Conservation (phyloP, 176 grass and related monocot species). For the Lolium perenne region DNA sequence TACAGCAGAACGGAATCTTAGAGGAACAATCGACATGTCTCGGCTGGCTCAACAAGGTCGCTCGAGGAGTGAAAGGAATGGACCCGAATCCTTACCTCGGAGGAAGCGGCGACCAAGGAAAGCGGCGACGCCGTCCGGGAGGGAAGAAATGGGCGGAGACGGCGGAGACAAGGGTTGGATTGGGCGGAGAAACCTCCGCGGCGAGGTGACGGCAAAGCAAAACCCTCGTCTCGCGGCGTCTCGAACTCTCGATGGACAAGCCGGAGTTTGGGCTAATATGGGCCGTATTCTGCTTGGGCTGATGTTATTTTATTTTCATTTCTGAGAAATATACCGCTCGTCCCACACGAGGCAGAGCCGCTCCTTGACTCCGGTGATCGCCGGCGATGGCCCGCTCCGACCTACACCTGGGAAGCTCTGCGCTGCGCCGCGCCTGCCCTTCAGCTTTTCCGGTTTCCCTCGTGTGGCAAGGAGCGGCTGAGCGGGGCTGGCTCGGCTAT, state of each 20-base stretch:
- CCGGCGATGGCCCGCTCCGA: background rate
- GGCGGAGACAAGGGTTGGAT: no score
- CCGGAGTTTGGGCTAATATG: no score
- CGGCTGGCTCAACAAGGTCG: background rate
- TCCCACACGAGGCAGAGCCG: no score
- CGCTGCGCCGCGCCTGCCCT: background rate
- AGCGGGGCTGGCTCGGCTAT: background rate
- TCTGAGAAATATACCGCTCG: no score
- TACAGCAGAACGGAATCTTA: background rate
- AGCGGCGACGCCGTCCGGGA: background rate
- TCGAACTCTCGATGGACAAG: no score
- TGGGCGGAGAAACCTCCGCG: background rate
- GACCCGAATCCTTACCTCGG: background rate
- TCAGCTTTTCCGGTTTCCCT: background rate
- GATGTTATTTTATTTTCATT: no score
- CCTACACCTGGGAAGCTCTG: background rate
- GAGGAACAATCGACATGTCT: background rate
- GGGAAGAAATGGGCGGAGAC: background rate
- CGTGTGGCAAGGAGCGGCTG: background rate
- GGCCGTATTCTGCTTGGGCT: no score
- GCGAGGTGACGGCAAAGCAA: background rate
- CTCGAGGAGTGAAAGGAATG: background rate
- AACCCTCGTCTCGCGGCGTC: no score
- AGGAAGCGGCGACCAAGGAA: background rate
- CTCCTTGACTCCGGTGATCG: background rate